Conservation (phyloP, 2,329 filamentous ascomycete species). For the Penicillium sp. region DNA sequence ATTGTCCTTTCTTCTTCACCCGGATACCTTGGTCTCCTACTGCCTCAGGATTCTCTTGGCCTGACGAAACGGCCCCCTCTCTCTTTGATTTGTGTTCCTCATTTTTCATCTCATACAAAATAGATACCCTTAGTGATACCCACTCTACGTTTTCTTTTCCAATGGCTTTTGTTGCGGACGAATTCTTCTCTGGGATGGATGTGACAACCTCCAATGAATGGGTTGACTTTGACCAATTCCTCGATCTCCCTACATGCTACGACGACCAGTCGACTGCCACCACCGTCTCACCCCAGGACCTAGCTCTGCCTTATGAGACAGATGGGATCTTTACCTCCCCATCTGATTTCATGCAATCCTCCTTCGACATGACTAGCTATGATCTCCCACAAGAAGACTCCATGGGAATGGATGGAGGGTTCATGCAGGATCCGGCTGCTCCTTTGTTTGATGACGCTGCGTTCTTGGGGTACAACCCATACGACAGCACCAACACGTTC, state of each 20-base stretch:
- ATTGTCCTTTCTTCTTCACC: slow-evolving; percentile 4
- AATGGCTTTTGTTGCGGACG: slow-evolving; percentile 29
- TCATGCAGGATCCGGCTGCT: slow-evolving; percentile 12
- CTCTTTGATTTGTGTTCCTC: neutral
- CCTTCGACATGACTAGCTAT: slow-evolving; percentile 25
- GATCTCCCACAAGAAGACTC: slow-evolving; percentile 20
- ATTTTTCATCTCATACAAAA: neutral
- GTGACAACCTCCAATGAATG: slow-evolving; percentile 25
- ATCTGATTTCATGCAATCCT: slow-evolving; percentile 18
- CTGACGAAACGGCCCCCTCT: neutral
- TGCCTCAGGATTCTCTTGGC: neutral
- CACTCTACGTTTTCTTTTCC: slow-evolving; percentile 1
- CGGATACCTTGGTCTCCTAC: neutral
- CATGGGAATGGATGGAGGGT: slow-evolving; percentile 17
- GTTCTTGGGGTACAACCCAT: slow-evolving; percentile 16
- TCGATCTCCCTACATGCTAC: slow-evolving; percentile 29
- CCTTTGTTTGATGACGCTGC: slow-evolving; percentile 17
- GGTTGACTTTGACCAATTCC: slow-evolving; percentile 36
- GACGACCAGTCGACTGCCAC: slow-evolving; percentile 30
- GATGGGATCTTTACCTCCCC: slow-evolving; percentile 24
- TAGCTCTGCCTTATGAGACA: slow-evolving; percentile 26
- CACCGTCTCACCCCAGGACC: slow-evolving; percentile 31
- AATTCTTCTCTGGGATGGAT: slow-evolving; percentile 26
- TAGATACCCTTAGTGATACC: slow-evolving; percentile 9
- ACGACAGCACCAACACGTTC: slow-evolving; percentile 19